Conservation (phyloP, 495 filamentous ascomycete genomes). For the Cercophora samala region DNA sequence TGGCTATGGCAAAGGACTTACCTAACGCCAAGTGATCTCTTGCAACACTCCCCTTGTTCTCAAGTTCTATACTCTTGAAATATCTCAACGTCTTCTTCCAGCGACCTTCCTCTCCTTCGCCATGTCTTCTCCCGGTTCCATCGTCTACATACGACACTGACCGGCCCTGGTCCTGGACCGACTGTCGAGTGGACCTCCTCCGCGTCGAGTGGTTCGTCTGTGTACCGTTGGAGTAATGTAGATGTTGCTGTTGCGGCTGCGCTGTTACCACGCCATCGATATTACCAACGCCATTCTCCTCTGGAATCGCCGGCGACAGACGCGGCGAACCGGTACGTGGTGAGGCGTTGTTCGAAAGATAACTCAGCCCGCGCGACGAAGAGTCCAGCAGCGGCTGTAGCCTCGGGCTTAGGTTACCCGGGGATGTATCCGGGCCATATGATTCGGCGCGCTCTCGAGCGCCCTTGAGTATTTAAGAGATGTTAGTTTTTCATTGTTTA, state of each 20-base stretch:
- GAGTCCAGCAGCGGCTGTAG: slow-evolving; percentile 26
- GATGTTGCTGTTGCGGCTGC: slow-evolving; percentile 25
- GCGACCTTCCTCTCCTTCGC: slow-evolving; percentile 27
- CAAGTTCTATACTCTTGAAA: slow-evolving; percentile 81
- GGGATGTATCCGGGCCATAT: slow-evolving; percentile 14
- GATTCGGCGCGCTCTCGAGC: slow-evolving; percentile 35
- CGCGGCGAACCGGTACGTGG: slow-evolving; percentile 17
- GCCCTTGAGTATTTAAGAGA: slow-evolving; percentile 14
- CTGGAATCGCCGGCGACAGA: slow-evolving; percentile 10
- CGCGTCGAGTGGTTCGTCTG: slow-evolving; percentile 24
- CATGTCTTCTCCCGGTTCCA: slow-evolving; percentile 14
- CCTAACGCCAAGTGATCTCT: slow-evolving; percentile 92
- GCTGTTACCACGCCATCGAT: slow-evolving; percentile 34
- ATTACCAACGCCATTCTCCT: slow-evolving; percentile 26
- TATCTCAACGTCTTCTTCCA: slow-evolving; percentile 53
- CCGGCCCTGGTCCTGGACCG: slow-evolving; percentile 10
- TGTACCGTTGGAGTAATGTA: slow-evolving; percentile 37
- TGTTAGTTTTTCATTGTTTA: slow-evolving; percentile 19
- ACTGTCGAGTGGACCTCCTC: slow-evolving; percentile 16
- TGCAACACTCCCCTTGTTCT: slow-evolving; percentile 95
- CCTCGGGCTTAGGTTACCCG: slow-evolving; percentile 22
- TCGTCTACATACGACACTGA: slow-evolving; percentile 10
- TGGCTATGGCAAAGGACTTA: slow-evolving; percentile 40
- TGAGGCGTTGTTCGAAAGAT: slow-evolving; percentile 14
- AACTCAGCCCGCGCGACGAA: slow-evolving; percentile 14